These are phyloP conservation scores for Cyclostephanos tholiformis DNA, from an alignment of 108 stramenopile species.

Conservation along the genomic window DNA sequence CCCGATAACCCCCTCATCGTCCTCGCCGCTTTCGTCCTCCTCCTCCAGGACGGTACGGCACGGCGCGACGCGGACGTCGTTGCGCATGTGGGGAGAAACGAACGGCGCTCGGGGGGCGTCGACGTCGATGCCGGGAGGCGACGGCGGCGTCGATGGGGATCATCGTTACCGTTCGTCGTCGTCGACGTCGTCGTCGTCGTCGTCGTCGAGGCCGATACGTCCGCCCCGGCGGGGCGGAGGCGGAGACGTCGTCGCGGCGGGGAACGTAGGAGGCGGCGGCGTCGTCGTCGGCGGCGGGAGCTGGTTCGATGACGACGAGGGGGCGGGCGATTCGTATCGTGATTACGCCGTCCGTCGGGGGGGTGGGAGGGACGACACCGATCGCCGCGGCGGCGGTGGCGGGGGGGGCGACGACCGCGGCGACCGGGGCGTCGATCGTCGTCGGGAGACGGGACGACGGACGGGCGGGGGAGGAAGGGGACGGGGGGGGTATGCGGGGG, in stretches of 20 bases:
- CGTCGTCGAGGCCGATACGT: neutral
- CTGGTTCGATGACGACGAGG: neutral
- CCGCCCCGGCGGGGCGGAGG: neutral
- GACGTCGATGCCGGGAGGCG: too few species aligned
- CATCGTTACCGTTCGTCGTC: constrained; percentile 1
- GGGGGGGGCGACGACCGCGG: neutral
- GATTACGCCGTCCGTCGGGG: neutral
- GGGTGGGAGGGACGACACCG: too few species aligned
- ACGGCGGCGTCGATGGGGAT: neutral
- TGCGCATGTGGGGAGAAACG: too few species aligned
- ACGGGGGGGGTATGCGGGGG: constrained; percentile 10
- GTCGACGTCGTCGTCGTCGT: neutral
- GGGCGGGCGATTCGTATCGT: too few species aligned
- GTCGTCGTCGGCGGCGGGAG: neutral
- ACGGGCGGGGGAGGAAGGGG: constrained; percentile 11
- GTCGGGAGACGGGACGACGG: neutral
- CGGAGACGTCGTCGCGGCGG: too few species aligned
- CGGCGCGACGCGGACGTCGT: too few species aligned
- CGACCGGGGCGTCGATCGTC: too few species aligned
- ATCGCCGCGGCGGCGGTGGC: too few species aligned
- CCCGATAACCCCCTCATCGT: too few species aligned
- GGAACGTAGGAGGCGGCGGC: neutral
- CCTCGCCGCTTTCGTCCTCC: too few species aligned
- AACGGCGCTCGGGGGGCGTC: too few species aligned
- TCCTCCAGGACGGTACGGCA: too few species aligned